These are phyloP conservation scores for Myxozyma vanderwaltii DNA, from an alignment of 805 yeast species.

Conservation along the genomic window DNA sequence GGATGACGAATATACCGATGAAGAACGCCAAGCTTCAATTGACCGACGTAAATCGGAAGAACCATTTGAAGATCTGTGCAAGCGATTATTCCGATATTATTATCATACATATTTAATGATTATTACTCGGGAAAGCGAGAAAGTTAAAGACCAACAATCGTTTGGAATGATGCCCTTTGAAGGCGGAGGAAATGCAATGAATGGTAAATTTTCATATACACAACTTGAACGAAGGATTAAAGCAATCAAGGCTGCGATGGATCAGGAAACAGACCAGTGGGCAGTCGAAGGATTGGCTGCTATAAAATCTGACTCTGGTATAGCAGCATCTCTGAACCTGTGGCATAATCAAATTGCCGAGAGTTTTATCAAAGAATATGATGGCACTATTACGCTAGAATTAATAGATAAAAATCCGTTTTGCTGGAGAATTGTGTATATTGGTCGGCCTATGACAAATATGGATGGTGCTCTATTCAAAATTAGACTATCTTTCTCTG, in stretches of 20 bases:
- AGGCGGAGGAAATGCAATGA: conserved; percentile 9
- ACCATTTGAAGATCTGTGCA: conserved; percentile 20
- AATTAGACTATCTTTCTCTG: conserved; percentile 8
- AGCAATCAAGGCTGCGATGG: conserved; percentile 7
- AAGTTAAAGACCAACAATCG: neutral
- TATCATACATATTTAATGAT: conserved; percentile 10
- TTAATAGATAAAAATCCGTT: conserved; percentile 20
- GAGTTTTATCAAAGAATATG: neutral
- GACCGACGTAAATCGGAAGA: neutral
- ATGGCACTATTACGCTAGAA: conserved; percentile 21
- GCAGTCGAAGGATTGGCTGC: conserved; percentile 14
- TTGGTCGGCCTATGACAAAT: conserved; percentile 22
- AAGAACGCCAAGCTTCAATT: neutral
- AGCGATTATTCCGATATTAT: conserved; percentile 13
- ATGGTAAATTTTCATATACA: conserved; percentile 8
- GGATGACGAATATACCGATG: neutral
- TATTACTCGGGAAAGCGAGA: neutral
- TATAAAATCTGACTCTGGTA: neutral
- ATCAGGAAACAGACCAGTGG: conserved; percentile 19
- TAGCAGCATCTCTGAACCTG: conserved; percentile 8
- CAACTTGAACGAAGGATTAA: conserved; percentile 14
- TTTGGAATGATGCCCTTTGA: conserved; percentile 21
- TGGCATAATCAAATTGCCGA: neutral
- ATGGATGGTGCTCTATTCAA: conserved; percentile 23
- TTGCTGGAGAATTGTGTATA: conserved; percentile 16